Evolutionary conservation across 163 green algal species (phyloP).

Genomic region (Volvox carteri): DNA sequence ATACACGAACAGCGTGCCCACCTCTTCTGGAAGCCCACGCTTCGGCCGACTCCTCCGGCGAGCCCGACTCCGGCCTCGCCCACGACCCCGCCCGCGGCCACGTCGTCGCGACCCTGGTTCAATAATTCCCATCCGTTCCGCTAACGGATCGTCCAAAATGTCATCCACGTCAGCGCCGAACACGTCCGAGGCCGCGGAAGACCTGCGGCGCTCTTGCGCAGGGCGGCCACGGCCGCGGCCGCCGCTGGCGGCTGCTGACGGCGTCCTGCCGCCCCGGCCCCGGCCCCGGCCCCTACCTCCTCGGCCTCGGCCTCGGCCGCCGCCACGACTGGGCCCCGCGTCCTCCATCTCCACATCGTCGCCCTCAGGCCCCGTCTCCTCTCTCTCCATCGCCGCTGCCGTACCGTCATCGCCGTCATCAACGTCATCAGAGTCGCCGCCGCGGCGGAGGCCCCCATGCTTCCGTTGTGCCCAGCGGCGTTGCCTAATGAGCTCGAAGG

Average conservation of each 20-base stretch:
- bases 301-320: background rate
- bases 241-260: background rate
- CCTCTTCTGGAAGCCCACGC: background rate
- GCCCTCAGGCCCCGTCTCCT: background rate
- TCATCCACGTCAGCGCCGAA: conserved; percentile 43
- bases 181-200: conserved; percentile 1
- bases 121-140: conserved; percentile 33
- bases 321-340: background rate
- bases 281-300: background rate
- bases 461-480: background rate
- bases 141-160: conserved; percentile 38
- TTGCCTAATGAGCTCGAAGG: conserved; percentile 69
- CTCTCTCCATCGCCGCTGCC: background rate
- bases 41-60: conserved; percentile 44
- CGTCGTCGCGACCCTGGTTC: background rate
- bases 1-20: background rate
- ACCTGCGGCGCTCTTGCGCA: background rate
- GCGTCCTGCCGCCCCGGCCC: background rate
- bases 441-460: background rate
- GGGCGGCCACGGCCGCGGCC: conserved; percentile 14
- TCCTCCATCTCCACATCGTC: conserved; percentile 10
- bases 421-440: background rate
- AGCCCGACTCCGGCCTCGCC: background rate
- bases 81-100: background rate
- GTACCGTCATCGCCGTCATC: background rate